These are phyloP conservation scores for Maudiozyma turicensis DNA, from an alignment of 805 yeast species.

Conservation along the genomic window DNA sequence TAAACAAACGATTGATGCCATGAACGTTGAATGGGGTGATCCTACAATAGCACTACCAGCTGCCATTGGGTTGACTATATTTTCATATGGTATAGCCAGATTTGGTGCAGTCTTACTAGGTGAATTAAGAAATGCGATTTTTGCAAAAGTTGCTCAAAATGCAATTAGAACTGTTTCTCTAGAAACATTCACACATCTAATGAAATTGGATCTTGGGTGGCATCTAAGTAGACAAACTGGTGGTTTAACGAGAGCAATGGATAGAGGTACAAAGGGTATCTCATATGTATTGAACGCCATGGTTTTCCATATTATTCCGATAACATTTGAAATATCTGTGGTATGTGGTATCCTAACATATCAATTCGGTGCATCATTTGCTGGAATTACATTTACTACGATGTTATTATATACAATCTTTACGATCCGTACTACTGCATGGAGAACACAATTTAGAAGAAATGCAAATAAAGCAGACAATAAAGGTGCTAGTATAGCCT, in stretches of 20 bases:
- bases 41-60: constrained; percentile 49
- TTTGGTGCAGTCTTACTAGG: constrained; percentile 93
- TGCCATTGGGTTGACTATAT: constrained; percentile 51
- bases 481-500: constrained; percentile 87
- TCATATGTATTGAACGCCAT: constrained; percentile 85
- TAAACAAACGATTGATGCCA: constrained; percentile 77
- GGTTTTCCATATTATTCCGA: constrained; percentile 96
- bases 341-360: constrained; percentile 92
- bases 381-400: constrained; percentile 77
- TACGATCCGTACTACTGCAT: constrained; percentile 86
- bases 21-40: constrained; percentile 81
- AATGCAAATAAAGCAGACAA: constrained; percentile 90
- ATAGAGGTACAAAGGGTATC: constrained; percentile 95
- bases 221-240: constrained; percentile 92
- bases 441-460: constrained; percentile 90
- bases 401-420: constrained; percentile 84
- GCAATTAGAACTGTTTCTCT: constrained; percentile 87
- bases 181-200: constrained; percentile 74
- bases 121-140: constrained; percentile 88
- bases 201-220: constrained; percentile 79
- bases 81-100: constrained; percentile 89
- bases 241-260: constrained; percentile 91
- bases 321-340: constrained; percentile 80
- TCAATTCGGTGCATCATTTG: constrained; percentile 82
- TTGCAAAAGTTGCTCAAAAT: constrained; percentile 89